A percentile compares a stretch with the other conserved stretches of the same genome.
phyloP scores from a whole-genome alignment of 495 filamentous ascomycete species.

The Delitschia confertaspora region DNA sequence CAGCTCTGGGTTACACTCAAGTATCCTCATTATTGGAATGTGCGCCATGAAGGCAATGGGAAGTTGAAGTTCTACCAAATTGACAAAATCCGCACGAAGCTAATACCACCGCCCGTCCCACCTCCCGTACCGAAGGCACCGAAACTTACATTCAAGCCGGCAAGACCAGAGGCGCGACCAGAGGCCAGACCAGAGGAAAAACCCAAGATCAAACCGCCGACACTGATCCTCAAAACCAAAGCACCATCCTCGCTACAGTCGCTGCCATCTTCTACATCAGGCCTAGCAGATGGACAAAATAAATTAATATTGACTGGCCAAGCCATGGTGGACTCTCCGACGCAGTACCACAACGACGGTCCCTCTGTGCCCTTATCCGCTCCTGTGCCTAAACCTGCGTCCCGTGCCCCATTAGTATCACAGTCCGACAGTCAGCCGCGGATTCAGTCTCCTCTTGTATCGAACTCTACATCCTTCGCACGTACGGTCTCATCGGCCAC shows the following conservation, averaged over 20 bases:
- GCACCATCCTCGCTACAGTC: not conserved
- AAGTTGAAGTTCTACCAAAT: conserved; percentile 26
- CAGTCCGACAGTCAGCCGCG: too few relatives aligned
- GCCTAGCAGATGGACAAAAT: not conserved
- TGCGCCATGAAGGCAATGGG: conserved; percentile 53
- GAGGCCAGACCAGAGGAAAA: not conserved
- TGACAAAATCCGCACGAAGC: conserved; percentile 15
- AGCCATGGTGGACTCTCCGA: too few relatives aligned
- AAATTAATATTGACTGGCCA: too few relatives aligned
- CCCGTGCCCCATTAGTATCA: too few relatives aligned
- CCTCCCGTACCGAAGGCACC: not conserved
- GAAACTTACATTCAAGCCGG: not conserved
- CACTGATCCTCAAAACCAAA: not conserved
- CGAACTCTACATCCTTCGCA: too few relatives aligned
- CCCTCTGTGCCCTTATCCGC: too few relatives aligned
- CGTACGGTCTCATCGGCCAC: too few relatives aligned
- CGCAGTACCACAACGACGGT: too few relatives aligned
- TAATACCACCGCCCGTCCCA: not conserved
- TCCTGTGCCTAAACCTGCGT: too few relatives aligned
- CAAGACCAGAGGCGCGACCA: not conserved
- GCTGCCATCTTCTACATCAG: not conserved
- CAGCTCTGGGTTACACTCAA: conserved; percentile 54
- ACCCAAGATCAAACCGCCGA: not conserved
- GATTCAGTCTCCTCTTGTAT: too few relatives aligned
- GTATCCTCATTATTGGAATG: conserved; percentile 64